These are phyloP conservation scores for Colletotrichum siamense DNA, from an alignment of 2,329 filamentous ascomycete species.

Conservation along the genomic window DNA sequence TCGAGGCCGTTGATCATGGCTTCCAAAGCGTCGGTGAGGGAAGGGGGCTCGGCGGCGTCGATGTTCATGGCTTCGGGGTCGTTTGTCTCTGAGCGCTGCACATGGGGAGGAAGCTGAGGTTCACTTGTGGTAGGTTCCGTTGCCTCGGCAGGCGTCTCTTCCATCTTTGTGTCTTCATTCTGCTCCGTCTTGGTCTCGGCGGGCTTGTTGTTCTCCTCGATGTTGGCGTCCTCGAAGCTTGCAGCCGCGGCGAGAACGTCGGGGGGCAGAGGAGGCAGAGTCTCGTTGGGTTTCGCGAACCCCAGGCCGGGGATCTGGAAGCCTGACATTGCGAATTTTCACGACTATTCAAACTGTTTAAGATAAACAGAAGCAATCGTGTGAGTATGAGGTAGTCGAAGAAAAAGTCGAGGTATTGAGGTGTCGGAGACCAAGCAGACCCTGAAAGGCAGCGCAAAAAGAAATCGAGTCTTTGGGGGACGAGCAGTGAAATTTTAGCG, in stretches of 20 bases:
- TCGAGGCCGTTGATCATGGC: slow-evolving; percentile 47
- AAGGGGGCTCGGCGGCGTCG: slow-evolving; percentile 40
- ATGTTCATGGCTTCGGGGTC: slow-evolving; percentile 39
- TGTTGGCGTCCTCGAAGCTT: slow-evolving; percentile 21
- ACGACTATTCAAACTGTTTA: rapidly evolving
- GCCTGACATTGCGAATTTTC: slow-evolving; percentile 38
- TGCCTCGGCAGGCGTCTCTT: neutral
- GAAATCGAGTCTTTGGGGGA: neutral
- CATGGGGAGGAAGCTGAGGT: neutral
- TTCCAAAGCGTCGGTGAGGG: slow-evolving; percentile 48
- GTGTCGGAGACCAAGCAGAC: neutral
- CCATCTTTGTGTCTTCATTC: slow-evolving; percentile 10
- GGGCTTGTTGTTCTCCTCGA: neutral
- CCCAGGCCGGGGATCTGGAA: slow-evolving; percentile 50
- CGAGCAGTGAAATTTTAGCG: slow-evolving; percentile 15
- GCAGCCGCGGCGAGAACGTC: slow-evolving; percentile 36
- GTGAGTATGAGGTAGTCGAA: neutral
- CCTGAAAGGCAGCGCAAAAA: slow-evolving; percentile 8
- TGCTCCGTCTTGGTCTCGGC: neutral
- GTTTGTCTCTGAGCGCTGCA: neutral
- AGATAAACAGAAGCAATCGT: rapidly evolving
- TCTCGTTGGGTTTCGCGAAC: slow-evolving; percentile 48
- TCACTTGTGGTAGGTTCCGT: neutral
- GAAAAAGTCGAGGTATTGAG: neutral
- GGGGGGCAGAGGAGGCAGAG: slow-evolving; percentile 40